Base-by-base conservation (phyloP, 169 alveolate species). In the Eimeria falciformis region DNA sequence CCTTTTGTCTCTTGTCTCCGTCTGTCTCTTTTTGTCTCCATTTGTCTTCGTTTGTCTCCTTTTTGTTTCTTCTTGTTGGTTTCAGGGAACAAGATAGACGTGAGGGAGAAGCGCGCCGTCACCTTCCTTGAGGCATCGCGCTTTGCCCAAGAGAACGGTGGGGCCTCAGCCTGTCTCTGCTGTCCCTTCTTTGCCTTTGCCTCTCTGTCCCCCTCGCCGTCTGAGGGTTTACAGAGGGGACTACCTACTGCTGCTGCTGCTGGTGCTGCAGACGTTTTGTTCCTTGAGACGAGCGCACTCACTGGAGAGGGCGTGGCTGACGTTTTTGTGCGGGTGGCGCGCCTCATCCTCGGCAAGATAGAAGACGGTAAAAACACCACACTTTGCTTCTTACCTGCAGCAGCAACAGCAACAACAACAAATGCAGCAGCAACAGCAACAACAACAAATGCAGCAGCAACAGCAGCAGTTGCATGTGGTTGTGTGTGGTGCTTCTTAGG, bases 281-380 rank as follows among this genome's bases (percentile, higher is more conserved):
- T 96, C 73, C 91, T 96, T 45, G 98, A 98, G 95, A 96, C 98
- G 21, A 96, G 98, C 88, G 99, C 99, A 6, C 75, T 96, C 43
- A 95, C 98, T n/a, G 98, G 99, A 12, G 98, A 98, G 50, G 97
- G 98, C 50, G 96, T 97, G 7, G 97, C 97, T 50, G 97, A 96
- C 17, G 96, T 95, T 18, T 97, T 97, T 83, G 85, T 87, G 33
- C 95, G 94, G 88, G 92, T 96, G 11, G 95, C 98, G 5, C 93
- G 96, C n/a, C 93, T 94, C 37, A 96, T 97, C 58, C 89, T 96
- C 62, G 95, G 95, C 84, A 96, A 95, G 93, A 95, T 97, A 18
- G 98, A 97, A 66, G 96, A 95, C 47, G 98, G 98, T 69, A 7
- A 25, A 25, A n/a, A 18, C 56, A 43, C 1, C 27, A 45, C 78